Conservation (phyloP, 2,329 filamentous ascomycete species). For the Colletotrichum higginsianum region DNA sequence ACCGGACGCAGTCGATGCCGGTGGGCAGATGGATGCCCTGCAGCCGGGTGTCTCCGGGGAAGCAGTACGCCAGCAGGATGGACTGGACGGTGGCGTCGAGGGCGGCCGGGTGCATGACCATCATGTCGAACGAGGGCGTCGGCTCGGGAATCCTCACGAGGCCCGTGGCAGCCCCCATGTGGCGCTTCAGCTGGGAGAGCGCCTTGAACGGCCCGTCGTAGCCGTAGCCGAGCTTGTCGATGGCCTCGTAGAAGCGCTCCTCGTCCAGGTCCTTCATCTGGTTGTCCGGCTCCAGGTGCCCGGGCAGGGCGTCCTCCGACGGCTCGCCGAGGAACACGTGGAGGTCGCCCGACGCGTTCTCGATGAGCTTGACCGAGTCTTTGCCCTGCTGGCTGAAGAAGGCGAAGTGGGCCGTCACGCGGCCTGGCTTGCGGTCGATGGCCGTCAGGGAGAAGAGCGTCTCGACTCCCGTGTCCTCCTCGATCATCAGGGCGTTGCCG, state of each 20-base stretch:
- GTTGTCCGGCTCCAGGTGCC: neutral
- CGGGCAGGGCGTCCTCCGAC: neutral
- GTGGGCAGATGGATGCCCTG: slow-evolving; percentile 50
- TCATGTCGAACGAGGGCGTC: neutral
- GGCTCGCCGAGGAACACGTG: neutral
- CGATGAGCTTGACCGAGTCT: neutral
- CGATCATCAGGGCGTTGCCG: neutral
- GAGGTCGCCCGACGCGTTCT: too few species aligned
- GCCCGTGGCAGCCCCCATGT: neutral
- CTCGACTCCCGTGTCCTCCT: neutral
- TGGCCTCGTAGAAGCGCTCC: slow-evolving; percentile 3
- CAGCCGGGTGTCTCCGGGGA: slow-evolving; percentile 51
- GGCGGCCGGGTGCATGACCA: slow-evolving; percentile 51
- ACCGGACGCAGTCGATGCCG: slow-evolving; percentile 34
- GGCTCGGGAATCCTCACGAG: neutral
- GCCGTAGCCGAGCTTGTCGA: neutral
- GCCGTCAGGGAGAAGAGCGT: neutral
- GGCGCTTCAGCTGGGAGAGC: neutral
- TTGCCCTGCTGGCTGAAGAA: neutral
- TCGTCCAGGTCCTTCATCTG: neutral
- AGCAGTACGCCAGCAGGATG: slow-evolving; percentile 49
- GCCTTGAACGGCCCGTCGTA: neutral
- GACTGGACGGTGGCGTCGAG: slow-evolving; percentile 54
- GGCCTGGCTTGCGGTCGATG: neutral
- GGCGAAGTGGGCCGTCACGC: neutral